Percentiles rank a stretch among this genome's conserved stretches.
Conservation (phyloP, 2,329 filamentous ascomycete genomes). For the Aureobasidium sp. region DNA sequence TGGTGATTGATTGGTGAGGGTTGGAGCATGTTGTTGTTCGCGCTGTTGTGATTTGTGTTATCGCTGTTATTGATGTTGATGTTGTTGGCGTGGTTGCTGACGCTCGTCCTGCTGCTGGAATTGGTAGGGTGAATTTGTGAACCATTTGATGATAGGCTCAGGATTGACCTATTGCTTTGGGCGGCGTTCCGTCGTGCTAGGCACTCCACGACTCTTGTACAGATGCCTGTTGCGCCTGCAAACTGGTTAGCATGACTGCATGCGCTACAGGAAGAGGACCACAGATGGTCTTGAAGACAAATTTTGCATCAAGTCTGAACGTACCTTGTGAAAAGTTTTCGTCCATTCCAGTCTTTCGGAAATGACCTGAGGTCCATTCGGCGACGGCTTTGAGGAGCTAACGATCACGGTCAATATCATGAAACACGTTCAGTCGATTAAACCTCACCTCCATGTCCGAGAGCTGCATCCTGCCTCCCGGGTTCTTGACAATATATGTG, state of each 20-base stretch:
- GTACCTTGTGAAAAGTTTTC: neutral
- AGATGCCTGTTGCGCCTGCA: neutral
- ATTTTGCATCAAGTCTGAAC: too few species aligned
- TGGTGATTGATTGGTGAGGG: neutral
- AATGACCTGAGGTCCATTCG: neutral
- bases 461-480: slow-evolving; percentile 10
- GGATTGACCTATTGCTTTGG: neutral
- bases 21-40: neutral
- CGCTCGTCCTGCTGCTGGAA: neutral
- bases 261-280: too few species aligned
- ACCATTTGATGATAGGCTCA: neutral
- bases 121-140: neutral
- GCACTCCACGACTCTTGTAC: neutral
- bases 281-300: too few species aligned
- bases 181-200: neutral
- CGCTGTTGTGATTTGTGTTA: neutral
- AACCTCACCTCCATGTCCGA: neutral
- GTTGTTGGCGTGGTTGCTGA: neutral
- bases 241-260: neutral
- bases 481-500: slow-evolving; percentile 10
- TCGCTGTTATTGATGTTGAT: neutral
- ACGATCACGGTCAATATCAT: too few species aligned
- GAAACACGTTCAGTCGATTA: too few species aligned
- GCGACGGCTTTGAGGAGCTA: neutral
- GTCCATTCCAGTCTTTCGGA: slow-evolving; percentile 9